Evolutionary conservation across 345 rosid genomes (phyloP), one percentile per base, ranked within the genome.

Genomic region (Noccaea caerulescens): DNA sequence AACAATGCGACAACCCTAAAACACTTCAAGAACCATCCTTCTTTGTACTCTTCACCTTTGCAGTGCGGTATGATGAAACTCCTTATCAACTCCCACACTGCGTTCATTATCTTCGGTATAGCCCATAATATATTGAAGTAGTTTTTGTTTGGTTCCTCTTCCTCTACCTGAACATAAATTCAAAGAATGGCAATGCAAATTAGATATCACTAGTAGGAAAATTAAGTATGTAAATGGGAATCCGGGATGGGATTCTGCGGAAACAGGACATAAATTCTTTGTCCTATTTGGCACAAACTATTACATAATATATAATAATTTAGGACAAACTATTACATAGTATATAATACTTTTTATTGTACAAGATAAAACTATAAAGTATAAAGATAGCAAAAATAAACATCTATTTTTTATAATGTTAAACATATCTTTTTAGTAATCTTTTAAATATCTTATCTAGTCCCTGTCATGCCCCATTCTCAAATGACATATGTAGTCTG

Each of bases 81-180:
- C 47, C 96, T 77, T 1, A 79, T 25, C 11, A 92, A 63, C 83
- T 90, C 90, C 96, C 93, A 85, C 36, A 64, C 8, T 8, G 91
- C 93, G 44, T 75, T 82, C 51, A 77, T 5, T 6, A 42, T 7
- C 80, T 81, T 79, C 1, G 93, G 93, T 30, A 84, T 16, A 7
- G 30, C 69, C 86, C 85, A 84, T 12, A 82, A 8, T 37, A 79
- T 33, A 12, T 60, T 76, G 51, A 82, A 89, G 80, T 87, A 84
- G 74, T 88, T 88, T 82, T 83, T 89, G 78, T 86, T 88, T 6
- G 94, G 94, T 47, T 82, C 90, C 37, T 88, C 94, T 6, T 41
- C 5, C 43, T 83, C 20, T 11, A 86, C 79, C 91, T 87, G 75
- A 42, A 75, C n/a, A 45, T 30, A 30, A 16, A 23, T 49, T 53